Evolutionary conservation across 2,329 filamentous ascomycete genomes (phyloP), one percentile per base, ranked within the genome.

Genomic region (Hypoxylon sp.): DNA sequence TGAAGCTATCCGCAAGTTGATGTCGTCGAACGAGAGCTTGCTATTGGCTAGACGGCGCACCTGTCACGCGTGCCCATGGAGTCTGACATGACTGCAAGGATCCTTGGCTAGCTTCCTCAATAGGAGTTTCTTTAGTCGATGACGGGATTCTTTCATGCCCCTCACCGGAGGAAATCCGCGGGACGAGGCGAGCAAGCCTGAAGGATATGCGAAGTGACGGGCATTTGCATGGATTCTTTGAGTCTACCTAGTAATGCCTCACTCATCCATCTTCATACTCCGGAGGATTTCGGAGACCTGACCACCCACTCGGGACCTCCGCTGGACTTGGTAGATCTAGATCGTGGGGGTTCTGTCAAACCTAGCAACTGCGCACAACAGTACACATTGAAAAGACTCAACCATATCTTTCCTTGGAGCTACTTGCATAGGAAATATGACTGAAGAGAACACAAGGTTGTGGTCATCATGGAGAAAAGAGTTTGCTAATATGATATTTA

Each of bases 211-310:
- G 37, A 14, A 17, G 20, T 50, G 42, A 25, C 30, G 53, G 54
- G 20, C 13, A 57, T 10, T 49, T 27, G 51, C 50, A 49, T 53
- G 25, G 53, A 20, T 6, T 14, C 22, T 35, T 48, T 37, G 25
- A 46, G 10, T 30, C 37, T 35, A 20, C 20, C 20, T 20, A 20
- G 20, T 20, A 48, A 54, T n/a, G 35, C 35, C 20, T 50, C 31
- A 20, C 51, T 25, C 42, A 33, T 62, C 35, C 22, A 48, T 59
- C 40, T 49, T 65, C 30, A 31, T 37, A 55, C 54, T 53, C 48
- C 57, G 63, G 53, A 57, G 50, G 50, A 66, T 61, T 66, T 69
- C 51, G 64, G 54, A 44, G 53, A 37, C 30, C 61, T 61, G 49
- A 53, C 55, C 64, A 61, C 40, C 37, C 56, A 40, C 56, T 64